Evolutionary conservation across 495 filamentous ascomycete genomes (phyloP), one percentile per base, ranked within the genome.

Genomic region (Xylaria grammica): DNA sequence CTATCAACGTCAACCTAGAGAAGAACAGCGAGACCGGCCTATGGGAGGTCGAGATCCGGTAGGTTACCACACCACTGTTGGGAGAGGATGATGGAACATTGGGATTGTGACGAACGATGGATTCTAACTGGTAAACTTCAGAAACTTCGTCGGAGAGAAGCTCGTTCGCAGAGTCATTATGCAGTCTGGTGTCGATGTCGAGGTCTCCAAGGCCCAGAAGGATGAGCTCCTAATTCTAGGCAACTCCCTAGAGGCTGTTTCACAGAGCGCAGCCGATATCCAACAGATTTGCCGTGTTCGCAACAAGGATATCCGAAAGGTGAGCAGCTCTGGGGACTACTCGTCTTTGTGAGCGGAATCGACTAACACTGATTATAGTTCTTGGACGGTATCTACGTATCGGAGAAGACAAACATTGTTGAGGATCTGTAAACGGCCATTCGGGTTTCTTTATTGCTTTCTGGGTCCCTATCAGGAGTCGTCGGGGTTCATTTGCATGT

Each of bases 221-320:
- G 95, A 99, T 80, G 93, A 99, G 89, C 88, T 99, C 62, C 84
- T 92, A 77, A 83, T 99, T 60, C 89, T 76, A 69, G 95, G 95
- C 69, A 99, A 98, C 88, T 96, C 92, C 61, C 85, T 98, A 68
- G 94, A 98, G 87, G 87, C 87, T 78, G 95, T 99, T 62, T 97
- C 94, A 72, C 95, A 99, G 86, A 92, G 89, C 75, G 95, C 95
- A 61, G 95, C 95, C 76, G 95, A 98, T 78, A 97, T 99, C 80
- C 95, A 99, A 87, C 95, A 99, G 83, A 93, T 94, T 82, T 99
- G 95, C 91, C 86, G 90, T 82, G 95, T 97, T 80, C 87, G 91
- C 77, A 98, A 99, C 90, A 99, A 99, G 92, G 95, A 99, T 97
- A 98, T 99, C 86, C 93, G 96, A 84, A 97, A 98, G 92, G 92